These are phyloP conservation scores for Botrytis aclada DNA, from an alignment of 2,329 filamentous ascomycete genomes.

Conservation along the genomic window DNA sequence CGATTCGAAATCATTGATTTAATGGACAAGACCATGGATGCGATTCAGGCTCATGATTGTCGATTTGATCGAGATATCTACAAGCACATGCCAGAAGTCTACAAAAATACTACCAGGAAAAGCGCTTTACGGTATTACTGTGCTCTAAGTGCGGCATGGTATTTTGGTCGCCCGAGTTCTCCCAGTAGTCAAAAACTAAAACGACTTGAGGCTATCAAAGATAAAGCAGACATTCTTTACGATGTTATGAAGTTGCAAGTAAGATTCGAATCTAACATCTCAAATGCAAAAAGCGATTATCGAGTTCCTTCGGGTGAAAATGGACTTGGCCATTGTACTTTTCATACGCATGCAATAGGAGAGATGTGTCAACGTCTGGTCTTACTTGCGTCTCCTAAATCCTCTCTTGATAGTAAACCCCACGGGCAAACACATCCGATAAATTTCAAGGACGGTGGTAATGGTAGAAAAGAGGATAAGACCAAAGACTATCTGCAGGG, in stretches of 20 bases:
- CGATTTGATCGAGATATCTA: conserved; percentile 4
- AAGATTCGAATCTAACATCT: conserved; percentile 3
- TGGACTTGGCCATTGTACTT: conserved; percentile 5
- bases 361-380: background rate
- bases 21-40: conserved; percentile 20
- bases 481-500: background rate
- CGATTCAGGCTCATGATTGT: conserved; percentile 7
- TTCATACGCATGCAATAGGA: conserved; percentile 8
- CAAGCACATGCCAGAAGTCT: conserved; percentile 10
- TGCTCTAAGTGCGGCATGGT: conserved; percentile 9
- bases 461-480: background rate
- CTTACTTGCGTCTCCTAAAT: background rate
- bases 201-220: background rate
- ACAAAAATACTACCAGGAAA: conserved; percentile 9
- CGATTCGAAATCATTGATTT: conserved; percentile 17
- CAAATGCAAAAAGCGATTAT: conserved; percentile 2
- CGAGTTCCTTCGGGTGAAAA: background rate
- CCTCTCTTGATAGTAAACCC: too few relatives aligned
- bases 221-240: conserved; percentile 13
- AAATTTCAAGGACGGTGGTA: background rate
- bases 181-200: background rate
- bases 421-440: too few relatives aligned
- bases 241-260: conserved; percentile 6
- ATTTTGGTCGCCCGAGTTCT: background rate
- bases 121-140: conserved; percentile 7